Conservation (phyloP, 306 rosid genomes). For the Pyrus betulifolia region DNA sequence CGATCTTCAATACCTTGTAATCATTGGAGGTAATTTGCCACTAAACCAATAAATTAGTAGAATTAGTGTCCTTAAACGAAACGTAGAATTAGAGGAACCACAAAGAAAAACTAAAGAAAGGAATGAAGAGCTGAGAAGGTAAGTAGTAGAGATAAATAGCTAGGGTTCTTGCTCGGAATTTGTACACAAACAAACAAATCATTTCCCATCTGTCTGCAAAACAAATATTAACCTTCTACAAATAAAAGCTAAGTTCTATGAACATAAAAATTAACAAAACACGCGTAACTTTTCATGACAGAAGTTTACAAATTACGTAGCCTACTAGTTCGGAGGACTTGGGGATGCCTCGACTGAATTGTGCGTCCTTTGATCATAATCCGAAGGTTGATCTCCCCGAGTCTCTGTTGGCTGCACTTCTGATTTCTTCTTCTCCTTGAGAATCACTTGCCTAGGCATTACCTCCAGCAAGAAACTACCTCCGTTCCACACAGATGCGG, state of each 20-base stretch:
- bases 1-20: too few species aligned
- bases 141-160: background rate
- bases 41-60: too few species aligned
- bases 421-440: slow-evolving; percentile 73
- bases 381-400: slow-evolving; percentile 20
- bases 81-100: too few species aligned
- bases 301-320: background rate
- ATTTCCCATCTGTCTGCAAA: background rate
- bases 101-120: too few species aligned
- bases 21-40: too few species aligned
- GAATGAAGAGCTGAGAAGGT: background rate
- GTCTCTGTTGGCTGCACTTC: slow-evolving; percentile 36
- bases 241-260: background rate
- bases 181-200: background rate
- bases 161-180: background rate
- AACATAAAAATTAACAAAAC: background rate
- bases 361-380: background rate
- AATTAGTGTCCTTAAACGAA: too few species aligned
- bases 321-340: slow-evolving; percentile 7
- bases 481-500: slow-evolving; percentile 87
- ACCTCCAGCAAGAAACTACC: slow-evolving; percentile 90
- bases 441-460: slow-evolving; percentile 91
- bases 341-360: background rate
- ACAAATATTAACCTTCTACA: background rate
- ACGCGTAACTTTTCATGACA: too few species aligned